Conservation (phyloP, 169 alveolate species). For the Cryptosporidium sp. region DNA sequence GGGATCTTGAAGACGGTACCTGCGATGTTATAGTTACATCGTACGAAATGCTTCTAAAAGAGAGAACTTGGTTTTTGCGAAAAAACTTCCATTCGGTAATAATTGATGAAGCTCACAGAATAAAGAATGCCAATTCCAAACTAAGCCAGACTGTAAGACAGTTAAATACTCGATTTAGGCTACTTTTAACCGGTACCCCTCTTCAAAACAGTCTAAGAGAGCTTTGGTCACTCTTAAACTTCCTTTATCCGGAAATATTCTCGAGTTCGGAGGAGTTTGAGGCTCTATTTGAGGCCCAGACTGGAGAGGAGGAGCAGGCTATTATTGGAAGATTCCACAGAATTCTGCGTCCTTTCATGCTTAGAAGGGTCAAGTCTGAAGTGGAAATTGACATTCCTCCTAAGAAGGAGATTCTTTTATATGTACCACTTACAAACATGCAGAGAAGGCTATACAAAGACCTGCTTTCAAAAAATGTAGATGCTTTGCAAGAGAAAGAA, state of each 20-base stretch:
- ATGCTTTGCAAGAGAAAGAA: conserved; percentile 78
- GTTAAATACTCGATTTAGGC: conserved; percentile 93
- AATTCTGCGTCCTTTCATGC: conserved; percentile 97
- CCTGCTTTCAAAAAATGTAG: conserved; percentile 85
- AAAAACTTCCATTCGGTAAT: conserved; percentile 95
- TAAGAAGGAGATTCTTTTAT: conserved; percentile 90
- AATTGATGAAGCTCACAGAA: conserved; percentile 99
- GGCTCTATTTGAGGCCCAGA: conserved; percentile 89
- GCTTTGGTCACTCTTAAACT: conserved; percentile 98
- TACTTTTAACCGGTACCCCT: conserved; percentile 99
- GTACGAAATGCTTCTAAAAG: conserved; percentile 93
- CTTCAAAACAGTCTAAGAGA: conserved; percentile 97
- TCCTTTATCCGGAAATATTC: conserved; percentile 96
- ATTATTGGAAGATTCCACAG: conserved; percentile 93
- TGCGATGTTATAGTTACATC: conserved; percentile 95
- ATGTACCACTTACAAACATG: conserved; percentile 93
- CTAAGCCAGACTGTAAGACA: conserved; percentile 91
- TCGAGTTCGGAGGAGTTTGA: conserved; percentile 96
- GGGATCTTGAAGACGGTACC: conserved; percentile 78
- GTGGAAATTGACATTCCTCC: conserved; percentile 97
- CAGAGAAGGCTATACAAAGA: conserved; percentile 93
- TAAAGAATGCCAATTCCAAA: conserved; percentile 95
- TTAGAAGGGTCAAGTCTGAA: conserved; percentile 97
- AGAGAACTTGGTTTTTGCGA: conserved; percentile 91
- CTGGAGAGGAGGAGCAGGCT: conserved; percentile 80